These are phyloP conservation scores for Globisporangium yorkense DNA, from an alignment of 352 stramenopile species.

Conservation along the genomic window DNA sequence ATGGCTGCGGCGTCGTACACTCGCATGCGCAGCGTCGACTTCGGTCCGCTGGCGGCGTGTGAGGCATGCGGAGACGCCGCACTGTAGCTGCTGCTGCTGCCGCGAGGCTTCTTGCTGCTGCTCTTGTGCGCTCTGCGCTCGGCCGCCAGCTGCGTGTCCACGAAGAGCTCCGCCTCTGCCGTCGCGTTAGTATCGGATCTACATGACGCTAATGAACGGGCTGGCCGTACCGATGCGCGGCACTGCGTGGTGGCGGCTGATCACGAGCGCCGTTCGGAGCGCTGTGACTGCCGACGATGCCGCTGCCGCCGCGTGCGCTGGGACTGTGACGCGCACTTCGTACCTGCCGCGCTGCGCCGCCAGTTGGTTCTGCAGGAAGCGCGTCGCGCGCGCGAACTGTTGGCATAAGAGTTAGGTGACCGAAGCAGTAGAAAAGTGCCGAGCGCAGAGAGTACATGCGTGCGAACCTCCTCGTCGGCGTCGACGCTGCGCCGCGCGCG, in stretches of 20 bases:
- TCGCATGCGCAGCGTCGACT: conserved; percentile 26
- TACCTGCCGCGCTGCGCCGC: conserved; percentile 24
- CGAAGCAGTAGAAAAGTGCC: no score
- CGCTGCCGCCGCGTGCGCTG: conserved; percentile 8
- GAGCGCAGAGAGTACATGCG: not conserved
- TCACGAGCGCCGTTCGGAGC: conserved; percentile 34
- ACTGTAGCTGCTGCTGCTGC: conserved; percentile 14
- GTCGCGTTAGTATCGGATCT: not conserved
- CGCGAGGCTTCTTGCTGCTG: conserved; percentile 1
- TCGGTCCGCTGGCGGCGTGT: not conserved
- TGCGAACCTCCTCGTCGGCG: conserved; percentile 35
- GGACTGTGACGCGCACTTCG: conserved; percentile 33
- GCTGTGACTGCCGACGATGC: not conserved
- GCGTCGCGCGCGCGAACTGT: conserved; percentile 48
- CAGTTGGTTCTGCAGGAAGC: conserved; percentile 36
- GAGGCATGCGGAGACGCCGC: not conserved
- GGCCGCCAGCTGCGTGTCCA: conserved; percentile 29
- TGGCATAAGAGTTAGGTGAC: no score
- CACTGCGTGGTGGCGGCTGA: conserved; percentile 43
- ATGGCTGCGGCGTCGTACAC: conserved; percentile 36
- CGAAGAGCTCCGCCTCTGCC: conserved; percentile 41
- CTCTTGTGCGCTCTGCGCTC: conserved; percentile 7
- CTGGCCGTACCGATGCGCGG: conserved; percentile 43
- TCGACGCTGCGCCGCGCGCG: conserved; percentile 18
- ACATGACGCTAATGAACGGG: not conserved